A percentile compares a stretch with the other conserved stretches of the same genome.
These are phyloP conservation scores for Evansstolkia leycettana DNA, from an alignment of 495 filamentous ascomycete genomes.

Conservation along the genomic window DNA sequence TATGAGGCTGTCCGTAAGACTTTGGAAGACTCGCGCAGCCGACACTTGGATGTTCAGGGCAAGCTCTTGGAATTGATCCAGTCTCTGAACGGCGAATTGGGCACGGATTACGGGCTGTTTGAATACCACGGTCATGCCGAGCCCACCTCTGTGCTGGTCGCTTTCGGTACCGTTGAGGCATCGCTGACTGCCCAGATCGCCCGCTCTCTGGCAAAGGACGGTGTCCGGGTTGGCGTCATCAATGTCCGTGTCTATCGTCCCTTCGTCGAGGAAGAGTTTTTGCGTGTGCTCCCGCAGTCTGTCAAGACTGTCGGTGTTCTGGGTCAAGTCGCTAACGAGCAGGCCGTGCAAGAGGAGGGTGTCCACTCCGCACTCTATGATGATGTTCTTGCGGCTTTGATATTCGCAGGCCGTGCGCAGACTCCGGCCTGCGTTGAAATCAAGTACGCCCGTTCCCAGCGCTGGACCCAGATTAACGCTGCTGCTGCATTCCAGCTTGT, in stretches of 20 bases:
- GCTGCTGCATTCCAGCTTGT: constrained; percentile 54
- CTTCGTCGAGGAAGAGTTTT: constrained; percentile 87
- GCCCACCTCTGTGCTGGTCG: constrained; percentile 71
- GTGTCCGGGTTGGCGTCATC: constrained; percentile 69
- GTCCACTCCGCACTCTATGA: constrained; percentile 73
- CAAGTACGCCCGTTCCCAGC: constrained; percentile 74
- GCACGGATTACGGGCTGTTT: constrained; percentile 82
- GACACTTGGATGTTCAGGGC: constrained; percentile 59
- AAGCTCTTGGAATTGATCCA: constrained; percentile 64
- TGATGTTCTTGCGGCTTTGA: constrained; percentile 75
- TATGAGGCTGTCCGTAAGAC: constrained; percentile 59
- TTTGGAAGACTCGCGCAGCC: constrained; percentile 46
- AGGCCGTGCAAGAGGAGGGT: constrained; percentile 50
- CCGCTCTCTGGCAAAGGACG: constrained; percentile 53
- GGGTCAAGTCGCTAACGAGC: constrained; percentile 46
- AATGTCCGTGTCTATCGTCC: constrained; percentile 89
- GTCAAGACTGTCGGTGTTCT: constrained; percentile 59
- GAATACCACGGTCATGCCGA: constrained; percentile 83
- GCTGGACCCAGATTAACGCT: constrained; percentile 71
- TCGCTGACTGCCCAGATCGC: constrained; percentile 77
- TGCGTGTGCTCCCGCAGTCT: constrained; percentile 63
- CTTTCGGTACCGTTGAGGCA: constrained; percentile 83
- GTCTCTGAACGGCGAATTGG: constrained; percentile 82
- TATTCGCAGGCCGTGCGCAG: constrained; percentile 54
- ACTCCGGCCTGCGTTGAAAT: constrained; percentile 58